These are phyloP conservation scores for Homolaphlyctis polyrhiza DNA, from an alignment of 371 early-diverging fungal genomes.

Conservation along the genomic window DNA sequence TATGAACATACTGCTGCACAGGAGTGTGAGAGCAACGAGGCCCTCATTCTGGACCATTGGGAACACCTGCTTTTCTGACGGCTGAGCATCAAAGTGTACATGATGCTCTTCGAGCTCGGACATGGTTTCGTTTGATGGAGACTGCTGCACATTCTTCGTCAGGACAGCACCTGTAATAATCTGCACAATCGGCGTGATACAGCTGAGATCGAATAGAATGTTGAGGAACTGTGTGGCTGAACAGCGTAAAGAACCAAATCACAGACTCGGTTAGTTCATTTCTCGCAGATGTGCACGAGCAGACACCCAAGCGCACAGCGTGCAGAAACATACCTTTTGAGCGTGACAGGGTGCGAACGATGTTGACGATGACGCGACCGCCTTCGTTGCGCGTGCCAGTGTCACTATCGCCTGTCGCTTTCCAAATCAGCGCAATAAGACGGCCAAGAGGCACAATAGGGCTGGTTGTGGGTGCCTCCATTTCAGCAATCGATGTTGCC, in stretches of 20 bases:
- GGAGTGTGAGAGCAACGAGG: constrained; percentile 34
- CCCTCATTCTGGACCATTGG: constrained; percentile 48
- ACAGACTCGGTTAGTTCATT: too few relatives aligned
- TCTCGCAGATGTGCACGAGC: too few relatives aligned
- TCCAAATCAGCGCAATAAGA: constrained; percentile 37
- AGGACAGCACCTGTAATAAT: constrained; percentile 44
- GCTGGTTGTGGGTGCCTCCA: constrained; percentile 8
- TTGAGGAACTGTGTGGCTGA: constrained; percentile 19
- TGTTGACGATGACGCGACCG: constrained; percentile 37
- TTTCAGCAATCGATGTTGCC: constrained; percentile 11
- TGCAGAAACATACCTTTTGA: constrained; percentile 23
- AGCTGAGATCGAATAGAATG: constrained; percentile 29
- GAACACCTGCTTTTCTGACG: constrained; percentile 37
- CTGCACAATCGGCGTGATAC: constrained; percentile 37
- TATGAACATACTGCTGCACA: constrained; percentile 18
- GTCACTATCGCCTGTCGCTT: constrained; percentile 42
- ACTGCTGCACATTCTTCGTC: constrained; percentile 41
- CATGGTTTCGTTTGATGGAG: constrained; percentile 48
- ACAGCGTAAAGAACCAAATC: too few relatives aligned
- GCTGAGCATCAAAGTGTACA: constrained; percentile 46
- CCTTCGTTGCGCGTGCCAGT: constrained; percentile 48
- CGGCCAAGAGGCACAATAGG: constrained; percentile 27
- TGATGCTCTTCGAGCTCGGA: constrained; percentile 27
- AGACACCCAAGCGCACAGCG: too few relatives aligned
- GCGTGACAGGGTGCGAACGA: constrained; percentile 29